Percentiles rank a stretch among this genome's conserved stretches.
Evolutionary conservation across 2,329 filamentous ascomycete genomes (phyloP).

Genomic region (Rhynchosporium agropyri): DNA sequence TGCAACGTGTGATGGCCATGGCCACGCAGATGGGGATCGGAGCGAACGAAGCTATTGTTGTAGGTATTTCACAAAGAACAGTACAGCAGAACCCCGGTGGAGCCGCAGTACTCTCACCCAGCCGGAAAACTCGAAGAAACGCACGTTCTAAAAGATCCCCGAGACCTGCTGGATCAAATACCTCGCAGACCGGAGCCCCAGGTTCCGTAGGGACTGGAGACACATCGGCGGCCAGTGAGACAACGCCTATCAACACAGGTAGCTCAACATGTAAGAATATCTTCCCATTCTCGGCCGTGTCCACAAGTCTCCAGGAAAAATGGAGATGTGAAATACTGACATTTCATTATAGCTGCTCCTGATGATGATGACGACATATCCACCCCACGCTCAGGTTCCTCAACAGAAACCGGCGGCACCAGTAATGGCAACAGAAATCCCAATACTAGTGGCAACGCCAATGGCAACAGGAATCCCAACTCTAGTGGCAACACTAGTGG

Average conservation of each 20-base stretch:
- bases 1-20: constrained; percentile 24
- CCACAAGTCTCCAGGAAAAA: no score
- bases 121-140: constrained; percentile 8
- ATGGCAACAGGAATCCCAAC: neutral
- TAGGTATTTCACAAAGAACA: constrained; percentile 24
- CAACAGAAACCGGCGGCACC: constrained; percentile 3
- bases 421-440: neutral
- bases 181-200: neutral
- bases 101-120: constrained; percentile 22
- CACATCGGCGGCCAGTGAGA: neutral
- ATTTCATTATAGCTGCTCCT: neutral
- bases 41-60: constrained; percentile 19
- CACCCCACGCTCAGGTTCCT: neutral
- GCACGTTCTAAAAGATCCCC: neutral
- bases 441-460: neutral
- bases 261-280: neutral
- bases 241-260: neutral
- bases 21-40: constrained; percentile 23
- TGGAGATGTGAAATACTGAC: neutral
- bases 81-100: constrained; percentile 28
- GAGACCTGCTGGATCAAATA: neutral
- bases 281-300: neutral
- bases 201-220: constrained; percentile 1
- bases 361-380: neutral
- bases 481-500: neutral